phyloP scores from a whole-genome alignment of 352 stramenopile species.

The Globisporangium perplexum region DNA sequence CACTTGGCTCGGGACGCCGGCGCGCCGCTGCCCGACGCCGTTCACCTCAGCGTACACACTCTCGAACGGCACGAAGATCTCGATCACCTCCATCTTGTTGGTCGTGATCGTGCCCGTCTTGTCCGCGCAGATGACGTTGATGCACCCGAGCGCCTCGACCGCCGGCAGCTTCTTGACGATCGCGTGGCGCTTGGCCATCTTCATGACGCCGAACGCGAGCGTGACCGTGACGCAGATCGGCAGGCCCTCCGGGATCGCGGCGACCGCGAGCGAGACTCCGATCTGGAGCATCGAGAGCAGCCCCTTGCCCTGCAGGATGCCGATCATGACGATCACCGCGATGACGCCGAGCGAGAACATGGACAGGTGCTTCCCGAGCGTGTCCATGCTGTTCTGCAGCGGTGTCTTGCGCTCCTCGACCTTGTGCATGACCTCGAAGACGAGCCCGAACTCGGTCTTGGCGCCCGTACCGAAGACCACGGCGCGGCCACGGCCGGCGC shows the following conservation, averaged over 20 bases:
- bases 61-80: conserved; percentile 79
- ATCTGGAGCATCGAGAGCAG: conserved; percentile 96
- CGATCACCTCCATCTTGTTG: conserved; percentile 83
- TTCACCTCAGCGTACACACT: conserved; percentile 66
- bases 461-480: conserved; percentile 94
- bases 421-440: conserved; percentile 92
- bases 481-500: conserved; percentile 86
- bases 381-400: conserved; percentile 95
- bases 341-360: conserved; percentile 93
- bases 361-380: conserved; percentile 93
- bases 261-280: conserved; percentile 85
- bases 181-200: conserved; percentile 81
- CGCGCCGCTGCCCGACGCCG: conserved; percentile 23
- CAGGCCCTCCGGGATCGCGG: conserved; percentile 73
- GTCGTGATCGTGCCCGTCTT: conserved; percentile 95
- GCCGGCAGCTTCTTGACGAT: conserved; percentile 89
- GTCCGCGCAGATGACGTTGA: conserved; percentile 91
- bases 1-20: conserved; percentile 22
- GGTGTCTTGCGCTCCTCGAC: conserved; percentile 93
- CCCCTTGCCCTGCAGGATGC: conserved; percentile 88
- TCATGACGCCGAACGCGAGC: conserved; percentile 76
- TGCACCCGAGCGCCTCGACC: conserved; percentile 84
- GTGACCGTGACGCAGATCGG: conserved; percentile 83
- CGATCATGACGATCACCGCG: conserved; percentile 91
- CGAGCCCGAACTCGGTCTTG: conserved; percentile 94